These are phyloP conservation scores for Insectozyma bohioensis DNA, from an alignment of 1,139 yeast genomes.

Conservation along the genomic window DNA sequence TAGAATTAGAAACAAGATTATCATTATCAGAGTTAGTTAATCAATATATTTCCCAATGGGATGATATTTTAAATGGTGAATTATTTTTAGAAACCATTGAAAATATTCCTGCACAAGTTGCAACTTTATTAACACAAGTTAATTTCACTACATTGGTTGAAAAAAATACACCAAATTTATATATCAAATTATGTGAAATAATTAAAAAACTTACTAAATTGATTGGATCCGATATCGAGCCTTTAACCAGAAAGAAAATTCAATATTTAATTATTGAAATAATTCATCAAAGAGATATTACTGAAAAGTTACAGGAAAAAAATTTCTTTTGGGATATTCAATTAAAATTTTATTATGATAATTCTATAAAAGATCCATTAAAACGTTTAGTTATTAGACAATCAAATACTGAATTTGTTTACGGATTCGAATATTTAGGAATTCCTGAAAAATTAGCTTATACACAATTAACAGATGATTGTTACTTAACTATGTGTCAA, in stretches of 20 bases:
- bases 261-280: slow-evolving; percentile 67
- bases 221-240: slow-evolving; percentile 22
- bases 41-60: slow-evolving; percentile 11
- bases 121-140: slow-evolving; percentile 58
- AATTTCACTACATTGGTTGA: slow-evolving; percentile 52
- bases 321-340: slow-evolving; percentile 49
- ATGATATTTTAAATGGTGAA: slow-evolving; percentile 14
- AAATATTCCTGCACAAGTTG: slow-evolving; percentile 57
- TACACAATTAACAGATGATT: slow-evolving; percentile 69
- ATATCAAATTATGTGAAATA: slow-evolving; percentile 9
- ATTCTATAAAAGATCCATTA: slow-evolving; percentile 20
- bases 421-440: slow-evolving; percentile 87
- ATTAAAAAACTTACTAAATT: slow-evolving; percentile 17
- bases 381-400: slow-evolving; percentile 50
- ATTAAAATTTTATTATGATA: slow-evolving; percentile 49
- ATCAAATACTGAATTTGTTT: slow-evolving; percentile 50
- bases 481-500: slow-evolving; percentile 70
- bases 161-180: slow-evolving; percentile 2
- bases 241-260: slow-evolving; percentile 44
- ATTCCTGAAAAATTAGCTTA: slow-evolving; percentile 70
- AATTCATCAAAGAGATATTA: slow-evolving; percentile 57
- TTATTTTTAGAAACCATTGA: slow-evolving; percentile 13
- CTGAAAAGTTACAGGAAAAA: slow-evolving; percentile 21
- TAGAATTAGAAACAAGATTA: slow-evolving; percentile 55
- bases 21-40: slow-evolving; percentile 41